These are phyloP conservation scores for Xylariales sp. DNA, from an alignment of 2,329 filamentous ascomycete genomes.

Conservation along the genomic window DNA sequence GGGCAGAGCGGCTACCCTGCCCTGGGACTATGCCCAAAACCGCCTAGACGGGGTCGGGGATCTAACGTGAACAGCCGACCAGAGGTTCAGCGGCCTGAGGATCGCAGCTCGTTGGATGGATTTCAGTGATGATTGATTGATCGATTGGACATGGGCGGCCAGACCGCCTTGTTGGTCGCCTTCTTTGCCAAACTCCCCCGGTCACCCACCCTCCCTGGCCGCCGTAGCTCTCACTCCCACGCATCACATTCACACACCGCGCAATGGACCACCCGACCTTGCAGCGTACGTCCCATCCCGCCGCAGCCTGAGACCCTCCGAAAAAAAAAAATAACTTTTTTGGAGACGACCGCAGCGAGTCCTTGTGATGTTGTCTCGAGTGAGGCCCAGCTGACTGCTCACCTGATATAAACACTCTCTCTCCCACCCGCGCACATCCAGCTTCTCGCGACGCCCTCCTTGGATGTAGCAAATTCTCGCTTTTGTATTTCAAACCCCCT, in stretches of 20 bases:
- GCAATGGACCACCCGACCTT: constrained; percentile 3
- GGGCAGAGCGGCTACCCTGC: no score
- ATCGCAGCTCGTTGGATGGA: no score
- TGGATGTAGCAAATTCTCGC: not conserved
- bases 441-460: not conserved
- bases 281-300: constrained; percentile 3
- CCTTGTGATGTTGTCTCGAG: constrained; percentile 3
- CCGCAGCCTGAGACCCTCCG: not conserved
- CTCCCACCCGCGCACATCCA: not conserved
- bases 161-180: no score
- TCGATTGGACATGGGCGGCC: no score
- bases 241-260: no score
- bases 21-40: constrained; percentile 7
- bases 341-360: constrained; percentile 2
- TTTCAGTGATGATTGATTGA: no score
- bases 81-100: no score
- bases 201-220: no score
- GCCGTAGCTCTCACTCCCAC: no score
- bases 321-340: constrained; percentile 7
- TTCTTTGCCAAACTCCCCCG: no score
- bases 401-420: constrained; percentile 3
- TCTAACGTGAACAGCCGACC: not conserved
- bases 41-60: constrained; percentile 1
- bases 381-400: not conserved
- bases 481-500: not conserved